Evolutionary conservation across 2,329 filamentous ascomycete genomes (phyloP), one percentile per base, ranked within the genome.

Genomic region (Chaetoscypha palmicola): DNA sequence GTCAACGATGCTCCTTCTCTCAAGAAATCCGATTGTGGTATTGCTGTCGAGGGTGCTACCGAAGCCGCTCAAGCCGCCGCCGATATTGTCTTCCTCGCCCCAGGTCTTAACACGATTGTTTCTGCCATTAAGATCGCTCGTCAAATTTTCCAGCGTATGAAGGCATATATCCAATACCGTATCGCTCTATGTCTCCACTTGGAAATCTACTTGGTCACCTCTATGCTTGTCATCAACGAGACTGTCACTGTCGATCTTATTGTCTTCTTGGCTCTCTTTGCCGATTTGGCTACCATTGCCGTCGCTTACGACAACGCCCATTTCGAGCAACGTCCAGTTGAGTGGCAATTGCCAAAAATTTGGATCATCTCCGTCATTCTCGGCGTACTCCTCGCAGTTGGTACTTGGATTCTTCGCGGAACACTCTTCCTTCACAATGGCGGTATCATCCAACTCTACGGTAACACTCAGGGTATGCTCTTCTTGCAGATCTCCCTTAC

Each of bases 141-240:
- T 62, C 88, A 94, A 69, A 94, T 95, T 67, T 94, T 94, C 77
- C 88, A 94, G 71, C 86, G 89, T 62, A 94, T 95, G 88, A 92
- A 94, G 71, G 85, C 88, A 50, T 95, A 94, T 71, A 87, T 95
- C 54, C 85, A 94, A 63, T 94, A 94, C 75, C 86, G 89, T 77
- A 94, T 95, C 61, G 88, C 89, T 41, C 73, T 95, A 58, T 94
- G 88, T 24, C 79, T 94, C 55, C 89, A 95, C 66, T 76, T 94
- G 62, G 87, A 92, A 71, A 79, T 88, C 62, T 88, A 87, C 72
- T 72, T 88, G 19, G 80, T 83, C 56, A 82, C 80, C 48, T 84
- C 81, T 24, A 86, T 86, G 80, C 81, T 86, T 65, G 85, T 86
- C 69, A 77, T 87, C 68, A 82, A 86, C 70, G 82, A 87, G 71